Evolutionary conservation across 306 rosid genomes (phyloP), one percentile per base, ranked within the genome.

Genomic region (Erythrophleum fordii): DNA sequence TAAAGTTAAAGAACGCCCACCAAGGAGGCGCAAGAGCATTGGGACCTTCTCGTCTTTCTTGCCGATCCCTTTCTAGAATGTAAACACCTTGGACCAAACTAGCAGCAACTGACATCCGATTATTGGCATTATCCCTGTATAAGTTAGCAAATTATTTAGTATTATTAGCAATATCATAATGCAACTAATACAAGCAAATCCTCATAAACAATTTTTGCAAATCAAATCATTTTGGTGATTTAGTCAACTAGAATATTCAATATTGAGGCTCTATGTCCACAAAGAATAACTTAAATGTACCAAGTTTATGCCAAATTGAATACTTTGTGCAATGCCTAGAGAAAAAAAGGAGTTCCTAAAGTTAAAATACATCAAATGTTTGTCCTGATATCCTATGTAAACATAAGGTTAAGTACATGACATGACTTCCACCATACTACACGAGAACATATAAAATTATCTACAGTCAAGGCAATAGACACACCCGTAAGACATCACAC

Each of bases 31-130:
- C 96, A 48, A 93, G 90, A 79, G 97, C 98, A 17, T 87, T 77
- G 8, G 82, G n/a, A 65, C 87, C 97, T 83, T 77, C 74, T 16
- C 98, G 92, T 8, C 84, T 82, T 79, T 88, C 93, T 76, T 93
- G 99, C 52, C 94, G 80, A 76, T 95, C 98, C 75, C 94, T 89
- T 76, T 95, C 96, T 45, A 89, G 80, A 80, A 93, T 72, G 81
- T 93, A 93, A 80, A 92, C 99, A 64, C 92, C 96, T 73, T 95
- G 94, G 77, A 95, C 99, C 93, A 93, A 90, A 88, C 97, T 61
- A 72, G 99, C 94, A 20, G 96, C 98, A 59, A 93, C 90, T 6
- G 99, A 84, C 87, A 89, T 93, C 75, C 89, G 88, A 79, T 93
- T 92, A 79, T 90, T 62, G 8, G 88, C 45, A 65, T 88, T 84